Conservation (phyloP, 108 stramenopile species). For the Cylindrotheca closterium region DNA sequence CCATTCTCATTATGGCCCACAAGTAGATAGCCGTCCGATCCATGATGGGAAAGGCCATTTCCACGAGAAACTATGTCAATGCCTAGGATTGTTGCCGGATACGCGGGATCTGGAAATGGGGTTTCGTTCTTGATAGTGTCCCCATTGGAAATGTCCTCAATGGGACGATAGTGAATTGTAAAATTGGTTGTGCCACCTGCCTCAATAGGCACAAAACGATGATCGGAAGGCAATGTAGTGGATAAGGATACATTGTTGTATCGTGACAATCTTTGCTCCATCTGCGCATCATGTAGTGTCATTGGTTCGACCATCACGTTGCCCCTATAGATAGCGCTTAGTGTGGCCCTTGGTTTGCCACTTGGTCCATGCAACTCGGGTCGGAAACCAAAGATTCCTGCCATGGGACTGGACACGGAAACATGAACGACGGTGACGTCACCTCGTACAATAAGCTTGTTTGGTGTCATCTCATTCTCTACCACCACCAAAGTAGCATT, state of each 20-base stretch:
- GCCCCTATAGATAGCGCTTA: neutral
- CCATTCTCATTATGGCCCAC: constrained; percentile 25
- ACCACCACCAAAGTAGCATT: constrained; percentile 15
- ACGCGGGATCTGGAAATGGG: constrained; percentile 23
- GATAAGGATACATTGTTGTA: neutral
- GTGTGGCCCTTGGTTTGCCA: neutral
- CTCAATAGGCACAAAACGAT: neutral
- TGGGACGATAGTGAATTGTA: no score
- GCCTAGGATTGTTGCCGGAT: constrained; percentile 13
- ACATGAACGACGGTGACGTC: neutral
- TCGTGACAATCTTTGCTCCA: neutral
- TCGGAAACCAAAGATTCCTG: constrained; percentile 12
- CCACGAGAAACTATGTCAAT: constrained; percentile 20
- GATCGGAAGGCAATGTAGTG: neutral
- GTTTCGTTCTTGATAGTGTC: neutral
- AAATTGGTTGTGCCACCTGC: neutral
- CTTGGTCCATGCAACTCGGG: neutral
- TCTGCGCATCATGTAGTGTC: neutral
- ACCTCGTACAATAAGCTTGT: no score
- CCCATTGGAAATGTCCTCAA: no score
- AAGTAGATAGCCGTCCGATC: constrained; percentile 34
- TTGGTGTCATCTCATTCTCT: neutral
- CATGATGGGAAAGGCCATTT: constrained; percentile 23
- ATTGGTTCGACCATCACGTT: neutral
- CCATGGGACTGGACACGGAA: neutral